Percentiles rank a stretch among this genome's conserved stretches.
phyloP scores from a whole-genome alignment of 2,329 filamentous ascomycete genomes.

The Anisogramma anomala region DNA sequence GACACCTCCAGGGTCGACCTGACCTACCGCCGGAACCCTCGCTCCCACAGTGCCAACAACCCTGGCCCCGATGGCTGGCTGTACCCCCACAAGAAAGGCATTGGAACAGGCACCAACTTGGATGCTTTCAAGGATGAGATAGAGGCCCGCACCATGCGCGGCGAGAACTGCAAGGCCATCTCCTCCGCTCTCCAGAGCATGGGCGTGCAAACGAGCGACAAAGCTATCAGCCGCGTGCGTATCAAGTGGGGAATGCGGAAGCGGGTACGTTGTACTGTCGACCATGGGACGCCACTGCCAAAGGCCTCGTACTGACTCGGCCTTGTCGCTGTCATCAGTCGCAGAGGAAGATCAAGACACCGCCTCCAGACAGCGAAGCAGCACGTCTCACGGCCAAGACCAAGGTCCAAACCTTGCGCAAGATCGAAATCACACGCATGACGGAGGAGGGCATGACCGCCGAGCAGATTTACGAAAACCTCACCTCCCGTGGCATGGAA shows the following conservation, averaged over 20 bases:
- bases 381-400: slow-evolving; percentile 10
- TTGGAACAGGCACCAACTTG: slow-evolving; percentile 9
- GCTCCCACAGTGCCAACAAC: slow-evolving; percentile 7
- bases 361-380: slow-evolving; percentile 13
- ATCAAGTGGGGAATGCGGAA: slow-evolving; percentile 16
- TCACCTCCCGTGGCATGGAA: slow-evolving; percentile 15
- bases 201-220: slow-evolving; percentile 16
- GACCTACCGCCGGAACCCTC: slow-evolving; percentile 2
- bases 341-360: slow-evolving; percentile 13
- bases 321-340: slow-evolving; percentile 1
- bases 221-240: slow-evolving; percentile 15
- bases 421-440: slow-evolving; percentile 16
- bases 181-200: slow-evolving; percentile 12
- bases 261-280: slow-evolving; percentile 8
- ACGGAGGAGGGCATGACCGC: slow-evolving; percentile 14
- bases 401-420: slow-evolving; percentile 9
- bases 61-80: slow-evolving; percentile 7
- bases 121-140: slow-evolving; percentile 15
- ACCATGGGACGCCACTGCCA: accelerated
- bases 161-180: slow-evolving; percentile 17
- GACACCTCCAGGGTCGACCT: slow-evolving; percentile 3
- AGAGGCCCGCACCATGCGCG: slow-evolving; percentile 13
- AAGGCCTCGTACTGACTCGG: background rate
- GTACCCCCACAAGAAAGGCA: slow-evolving; percentile 13
- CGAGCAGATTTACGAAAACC: slow-evolving; percentile 13